Conservation (phyloP, 306 rosid genomes). For the Echinosophora koreensis region DNA sequence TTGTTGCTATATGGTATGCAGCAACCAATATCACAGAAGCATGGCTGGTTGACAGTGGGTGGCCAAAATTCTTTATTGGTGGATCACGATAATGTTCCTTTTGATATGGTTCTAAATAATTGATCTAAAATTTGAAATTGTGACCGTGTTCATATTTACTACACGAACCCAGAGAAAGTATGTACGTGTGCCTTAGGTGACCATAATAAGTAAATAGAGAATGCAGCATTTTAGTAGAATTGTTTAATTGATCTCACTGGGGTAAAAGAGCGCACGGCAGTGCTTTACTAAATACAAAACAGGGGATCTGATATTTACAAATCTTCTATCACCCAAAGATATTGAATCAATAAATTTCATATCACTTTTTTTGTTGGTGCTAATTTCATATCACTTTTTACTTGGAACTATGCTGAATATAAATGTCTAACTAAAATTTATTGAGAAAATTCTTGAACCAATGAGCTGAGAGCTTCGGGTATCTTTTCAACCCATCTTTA, state of each 20-base stretch:
- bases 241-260: not conserved
- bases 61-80: no score
- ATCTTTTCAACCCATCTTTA: slow-evolving; percentile 56
- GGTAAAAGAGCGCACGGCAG: not conserved
- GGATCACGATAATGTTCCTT: no score
- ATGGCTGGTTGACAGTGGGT: no score
- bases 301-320: not conserved
- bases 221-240: not conserved
- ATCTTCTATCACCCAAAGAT: not conserved
- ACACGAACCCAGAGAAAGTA: not conserved
- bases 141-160: no score
- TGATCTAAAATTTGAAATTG: no score
- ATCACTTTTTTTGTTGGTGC: not conserved
- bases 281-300: slow-evolving; percentile 11
- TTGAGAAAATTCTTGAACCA: slow-evolving; percentile 69
- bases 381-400: no score
- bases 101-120: no score
- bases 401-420: not conserved
- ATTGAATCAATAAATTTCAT: slow-evolving; percentile 9
- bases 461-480: slow-evolving; percentile 57
- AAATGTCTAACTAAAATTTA: slow-evolving; percentile 15
- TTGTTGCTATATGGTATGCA: no score
- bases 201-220: not conserved
- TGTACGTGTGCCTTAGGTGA: not conserved
- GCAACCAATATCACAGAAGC: no score